Percentiles rank a stretch among this genome's conserved stretches.
Conservation (phyloP, 1,139 yeast genomes). For the Suzukiozyma palmioleophila region DNA sequence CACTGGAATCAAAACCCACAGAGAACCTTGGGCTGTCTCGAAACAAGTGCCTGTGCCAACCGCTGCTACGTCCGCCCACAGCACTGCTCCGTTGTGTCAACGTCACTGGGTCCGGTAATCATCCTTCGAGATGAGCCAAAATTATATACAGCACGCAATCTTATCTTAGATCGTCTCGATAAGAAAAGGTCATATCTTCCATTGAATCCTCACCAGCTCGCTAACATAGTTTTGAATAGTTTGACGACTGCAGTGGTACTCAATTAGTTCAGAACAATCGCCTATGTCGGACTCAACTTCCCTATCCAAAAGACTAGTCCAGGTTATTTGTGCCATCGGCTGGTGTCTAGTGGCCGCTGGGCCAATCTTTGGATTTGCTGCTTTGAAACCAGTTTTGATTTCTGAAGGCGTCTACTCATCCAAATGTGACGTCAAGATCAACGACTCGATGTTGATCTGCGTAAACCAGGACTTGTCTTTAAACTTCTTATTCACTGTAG, state of each 20-base stretch:
- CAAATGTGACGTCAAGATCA: constrained; percentile 37
- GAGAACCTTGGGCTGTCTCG: too few species aligned
- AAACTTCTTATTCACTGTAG: constrained; percentile 77
- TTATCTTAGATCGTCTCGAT: too few species aligned
- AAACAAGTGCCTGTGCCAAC: too few species aligned
- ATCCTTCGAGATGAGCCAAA: too few species aligned
- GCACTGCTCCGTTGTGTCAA: too few species aligned
- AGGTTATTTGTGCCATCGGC: constrained; percentile 56
- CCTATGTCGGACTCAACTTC: constrained; percentile 11
- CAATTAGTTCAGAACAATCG: background rate
- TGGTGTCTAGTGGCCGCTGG: constrained; percentile 95
- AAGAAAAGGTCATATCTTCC: too few species aligned
- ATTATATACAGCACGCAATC: too few species aligned
- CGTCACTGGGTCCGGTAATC: too few species aligned
- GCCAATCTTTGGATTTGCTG: constrained; percentile 92
- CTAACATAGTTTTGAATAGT: too few species aligned
- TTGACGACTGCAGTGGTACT: background rate
- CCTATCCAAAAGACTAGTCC: constrained; percentile 19
- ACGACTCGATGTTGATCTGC: constrained; percentile 39
- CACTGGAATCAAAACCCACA: too few species aligned
- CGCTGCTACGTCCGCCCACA: too few species aligned
- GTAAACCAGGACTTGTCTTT: constrained; percentile 73
- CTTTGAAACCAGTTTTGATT: constrained; percentile 77
- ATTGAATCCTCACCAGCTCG: too few species aligned
- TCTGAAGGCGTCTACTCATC: constrained; percentile 71